Base-by-base conservation (phyloP, 2,329 filamentous ascomycete species). In the Leptographium flavum region DNA sequence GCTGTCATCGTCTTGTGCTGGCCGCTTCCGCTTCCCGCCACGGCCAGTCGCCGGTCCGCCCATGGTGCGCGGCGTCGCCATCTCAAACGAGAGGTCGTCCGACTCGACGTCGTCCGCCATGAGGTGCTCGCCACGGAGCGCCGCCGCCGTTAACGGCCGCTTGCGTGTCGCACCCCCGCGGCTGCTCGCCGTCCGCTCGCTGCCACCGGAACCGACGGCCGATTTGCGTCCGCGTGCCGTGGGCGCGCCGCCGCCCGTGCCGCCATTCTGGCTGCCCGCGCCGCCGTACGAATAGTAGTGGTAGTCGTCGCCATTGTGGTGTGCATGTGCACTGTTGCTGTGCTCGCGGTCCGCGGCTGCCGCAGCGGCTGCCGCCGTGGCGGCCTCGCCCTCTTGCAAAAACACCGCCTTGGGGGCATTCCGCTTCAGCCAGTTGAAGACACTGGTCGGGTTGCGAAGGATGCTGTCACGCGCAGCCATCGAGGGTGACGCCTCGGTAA, bases 351-450 rank as follows among this genome's bases (percentile, higher is more conserved):
- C 67, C 52, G 59, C 55, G 0, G 44, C 47, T n/a, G n/a, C n/a
- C 0, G 41, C 60, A 47, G 49, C 48, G 15, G 37, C 62, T 0
- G 41, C 60, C 47, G 49, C 48, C n/a, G 37, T 43, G 1, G 55
- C 58, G 27, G 63, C 62, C 55, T 81, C 78, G 46, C 79, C 76
- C 55, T 87, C 84, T 59, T 94, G 83, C 19, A 93, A 66, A 65
- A 94, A 88, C 13, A 52, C 49, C 41, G 87, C 80, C 60, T 90
- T 81, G 3, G 87, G 84, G 48, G 86, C 81, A 61, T 94, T 74
- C 58, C 86, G 80, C 50, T 86, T 76, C 13, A 98, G 74, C 92
- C 92, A 98, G 61, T 93, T 95, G 66, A 94, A 93, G 3, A 94
- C 88, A 48, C 85, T 93, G 36, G 87, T 84, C 0, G 88, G 87